A percentile compares a stretch with the other conserved stretches of the same genome.
These are phyloP conservation scores for Typha latifolia DNA, from an alignment of 176 grass and related monocot genomes.

Conservation along the genomic window DNA sequence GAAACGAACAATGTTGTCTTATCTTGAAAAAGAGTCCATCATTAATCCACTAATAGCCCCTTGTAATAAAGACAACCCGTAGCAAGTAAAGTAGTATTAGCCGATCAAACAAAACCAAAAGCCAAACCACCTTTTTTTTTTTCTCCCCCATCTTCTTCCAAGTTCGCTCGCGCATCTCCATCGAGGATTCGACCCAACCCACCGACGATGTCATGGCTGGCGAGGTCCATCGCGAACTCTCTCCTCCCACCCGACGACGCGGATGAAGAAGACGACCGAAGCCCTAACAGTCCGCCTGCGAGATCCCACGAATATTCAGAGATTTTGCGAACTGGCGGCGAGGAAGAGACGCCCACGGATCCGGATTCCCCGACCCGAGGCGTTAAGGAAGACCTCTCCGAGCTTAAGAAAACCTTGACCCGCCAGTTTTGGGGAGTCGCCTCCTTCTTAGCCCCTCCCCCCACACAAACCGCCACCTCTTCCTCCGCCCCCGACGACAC, in stretches of 20 bases:
- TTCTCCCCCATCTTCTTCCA: background rate
- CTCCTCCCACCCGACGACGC: conserved; percentile 43
- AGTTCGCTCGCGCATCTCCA: background rate
- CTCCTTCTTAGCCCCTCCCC: conserved; percentile 71
- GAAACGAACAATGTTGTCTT: too few species aligned
- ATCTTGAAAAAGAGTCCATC: too few species aligned
- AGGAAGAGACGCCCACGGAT: background rate
- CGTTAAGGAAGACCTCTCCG: conserved; percentile 85
- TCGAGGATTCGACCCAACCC: background rate
- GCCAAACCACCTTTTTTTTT: background rate
- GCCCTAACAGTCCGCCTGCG: too few species aligned
- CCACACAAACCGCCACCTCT: conserved; percentile 17
- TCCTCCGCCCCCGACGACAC: conserved; percentile 5
- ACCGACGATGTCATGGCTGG: conserved; percentile 74
- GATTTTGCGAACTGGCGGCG: background rate
- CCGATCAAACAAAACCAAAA: background rate
- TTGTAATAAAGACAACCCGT: too few species aligned
- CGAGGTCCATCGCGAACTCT: conserved; percentile 64
- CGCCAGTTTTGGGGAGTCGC: conserved; percentile 82
- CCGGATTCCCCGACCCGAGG: conserved; percentile 26
- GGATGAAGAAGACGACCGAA: conserved; percentile 24
- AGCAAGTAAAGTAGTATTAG: background rate
- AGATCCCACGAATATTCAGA: too few species aligned
- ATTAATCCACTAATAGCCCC: too few species aligned
- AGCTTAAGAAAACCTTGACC: conserved; percentile 63